These are phyloP conservation scores for Bipolaris bicolor DNA, from an alignment of 2,329 filamentous ascomycete genomes.

Conservation along the genomic window DNA sequence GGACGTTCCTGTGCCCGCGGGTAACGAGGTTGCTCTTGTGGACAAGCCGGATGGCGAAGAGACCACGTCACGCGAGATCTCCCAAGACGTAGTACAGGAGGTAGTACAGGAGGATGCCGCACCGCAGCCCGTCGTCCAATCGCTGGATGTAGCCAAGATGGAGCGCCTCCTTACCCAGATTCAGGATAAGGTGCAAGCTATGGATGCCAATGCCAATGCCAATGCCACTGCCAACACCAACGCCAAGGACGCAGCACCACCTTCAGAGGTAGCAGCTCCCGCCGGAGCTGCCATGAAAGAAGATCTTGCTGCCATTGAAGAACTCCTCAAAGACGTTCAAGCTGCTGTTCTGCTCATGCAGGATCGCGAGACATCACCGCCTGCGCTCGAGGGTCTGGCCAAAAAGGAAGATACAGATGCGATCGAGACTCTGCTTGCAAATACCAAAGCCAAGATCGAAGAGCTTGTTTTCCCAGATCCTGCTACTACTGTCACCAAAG, in stretches of 20 bases:
- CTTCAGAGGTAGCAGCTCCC: constrained; percentile 30
- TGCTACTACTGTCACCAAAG: constrained; percentile 70
- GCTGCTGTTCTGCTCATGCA: constrained; percentile 56
- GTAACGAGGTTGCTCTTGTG: constrained; percentile 58
- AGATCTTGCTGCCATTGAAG: constrained; percentile 58
- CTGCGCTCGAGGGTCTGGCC: constrained; percentile 59
- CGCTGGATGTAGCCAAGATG: constrained; percentile 77
- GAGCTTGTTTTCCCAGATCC: constrained; percentile 71
- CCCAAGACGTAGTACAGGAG: constrained; percentile 49
- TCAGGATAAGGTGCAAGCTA: constrained; percentile 80
- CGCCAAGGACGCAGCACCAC: constrained; percentile 54
- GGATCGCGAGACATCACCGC: constrained; percentile 32
- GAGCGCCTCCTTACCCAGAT: constrained; percentile 84
- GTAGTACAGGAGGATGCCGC: constrained; percentile 48
- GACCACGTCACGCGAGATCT: constrained; percentile 51
- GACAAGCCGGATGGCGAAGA: constrained; percentile 52
- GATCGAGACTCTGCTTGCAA: constrained; percentile 87
- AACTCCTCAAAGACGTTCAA: constrained; percentile 62
- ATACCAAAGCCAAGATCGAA: constrained; percentile 86
- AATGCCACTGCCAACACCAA: constrained; percentile 53
- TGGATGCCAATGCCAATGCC: constrained; percentile 60
- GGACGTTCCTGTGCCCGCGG: constrained; percentile 51
- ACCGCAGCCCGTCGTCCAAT: constrained; percentile 50
- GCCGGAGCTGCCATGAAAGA: constrained; percentile 54
- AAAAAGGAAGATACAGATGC: constrained; percentile 86